Evolutionary conservation across 2,329 filamentous ascomycete species (phyloP).

Genomic region (Ceratocystis papillata): DNA sequence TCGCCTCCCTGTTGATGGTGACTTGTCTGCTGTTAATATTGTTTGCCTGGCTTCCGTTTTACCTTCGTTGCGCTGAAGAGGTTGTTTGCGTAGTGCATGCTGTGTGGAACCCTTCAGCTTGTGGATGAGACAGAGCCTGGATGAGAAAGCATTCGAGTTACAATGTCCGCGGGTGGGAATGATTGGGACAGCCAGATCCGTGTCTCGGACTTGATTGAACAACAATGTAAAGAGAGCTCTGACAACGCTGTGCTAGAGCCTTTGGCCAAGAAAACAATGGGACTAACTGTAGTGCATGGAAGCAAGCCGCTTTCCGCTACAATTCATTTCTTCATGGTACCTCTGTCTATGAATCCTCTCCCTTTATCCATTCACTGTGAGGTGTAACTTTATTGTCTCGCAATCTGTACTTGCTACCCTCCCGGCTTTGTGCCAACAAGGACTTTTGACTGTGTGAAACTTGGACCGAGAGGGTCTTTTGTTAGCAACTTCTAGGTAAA

Average conservation of each 20-base stretch:
- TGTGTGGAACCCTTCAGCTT: constrained; percentile 9
- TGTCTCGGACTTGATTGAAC: constrained; percentile 20
- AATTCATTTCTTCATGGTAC: background rate
- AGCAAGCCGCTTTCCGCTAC: background rate
- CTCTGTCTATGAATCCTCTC: background rate
- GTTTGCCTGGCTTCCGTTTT: background rate
- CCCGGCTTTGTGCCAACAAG: background rate
- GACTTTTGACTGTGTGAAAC: constrained; percentile 8
- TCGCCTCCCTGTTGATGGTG: background rate
- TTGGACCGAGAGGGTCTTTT: constrained; percentile 5
- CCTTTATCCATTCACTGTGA: background rate
- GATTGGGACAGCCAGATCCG: constrained; percentile 6
- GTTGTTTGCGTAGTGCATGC: constrained; percentile 8
- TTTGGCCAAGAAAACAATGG: background rate
- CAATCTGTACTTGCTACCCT: background rate
- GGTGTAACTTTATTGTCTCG: constrained; percentile 10
- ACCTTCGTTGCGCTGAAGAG: background rate
- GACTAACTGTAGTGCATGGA: background rate
- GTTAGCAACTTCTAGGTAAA: background rate
- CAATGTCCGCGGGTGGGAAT: background rate
- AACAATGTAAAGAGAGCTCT: constrained; percentile 25
- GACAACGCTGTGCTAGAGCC: constrained; percentile 5
- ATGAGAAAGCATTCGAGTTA: background rate
- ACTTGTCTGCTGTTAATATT: background rate
- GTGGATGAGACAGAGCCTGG: background rate